Evolutionary conservation across 345 rosid species (phyloP), one percentile per base, ranked within the genome.

Genomic region (Turnera subulata): DNA sequence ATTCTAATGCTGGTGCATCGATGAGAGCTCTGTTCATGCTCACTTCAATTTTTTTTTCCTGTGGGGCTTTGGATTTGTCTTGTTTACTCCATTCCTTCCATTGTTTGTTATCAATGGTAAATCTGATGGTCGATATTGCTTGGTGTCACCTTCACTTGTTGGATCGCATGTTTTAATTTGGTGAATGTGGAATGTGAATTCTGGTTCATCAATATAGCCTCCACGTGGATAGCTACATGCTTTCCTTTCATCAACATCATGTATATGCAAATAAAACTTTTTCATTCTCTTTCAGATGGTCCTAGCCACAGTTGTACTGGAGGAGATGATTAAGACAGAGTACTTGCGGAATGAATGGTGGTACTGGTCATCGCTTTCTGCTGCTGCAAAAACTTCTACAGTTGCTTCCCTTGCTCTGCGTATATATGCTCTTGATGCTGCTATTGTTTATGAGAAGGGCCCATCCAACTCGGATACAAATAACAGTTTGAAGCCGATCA

Each of bases 341-440:
- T 84, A 69, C 66, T 65, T 93, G 70, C 82, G 80, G 76, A 93
- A 82, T 71, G 96, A 82, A 21, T 89, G 99, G 99, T 93, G 99
- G 99, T 87, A 89, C 68, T 89, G 97, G 99, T 93, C 97, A 63
- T 93, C 96, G 32, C 86, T 87, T 44, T 82, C 97, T 52, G 99
- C 86, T 55, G 97, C 96, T 58, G 92, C 79, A 33, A 87, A 79
- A 73, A 79, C 87, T 37, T 82, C 90, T 51, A 89, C 96, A 3
- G 26, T 90, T 65, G 78, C 97, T 69, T 76, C 89, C 42, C 81
- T 93, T 56, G 86, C 99, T 6, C 74, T 93, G 39, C 92, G 92
- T 29, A 76, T 90, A 59, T 88, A 79, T 62, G 70, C 96, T 64
- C 84, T 93, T 11, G 99, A 93, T 69, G 82, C 87, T 42, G 86